These are phyloP conservation scores for Pyrenochaeta sp. DNA, from an alignment of 2,329 filamentous ascomycete species.

Conservation along the genomic window DNA sequence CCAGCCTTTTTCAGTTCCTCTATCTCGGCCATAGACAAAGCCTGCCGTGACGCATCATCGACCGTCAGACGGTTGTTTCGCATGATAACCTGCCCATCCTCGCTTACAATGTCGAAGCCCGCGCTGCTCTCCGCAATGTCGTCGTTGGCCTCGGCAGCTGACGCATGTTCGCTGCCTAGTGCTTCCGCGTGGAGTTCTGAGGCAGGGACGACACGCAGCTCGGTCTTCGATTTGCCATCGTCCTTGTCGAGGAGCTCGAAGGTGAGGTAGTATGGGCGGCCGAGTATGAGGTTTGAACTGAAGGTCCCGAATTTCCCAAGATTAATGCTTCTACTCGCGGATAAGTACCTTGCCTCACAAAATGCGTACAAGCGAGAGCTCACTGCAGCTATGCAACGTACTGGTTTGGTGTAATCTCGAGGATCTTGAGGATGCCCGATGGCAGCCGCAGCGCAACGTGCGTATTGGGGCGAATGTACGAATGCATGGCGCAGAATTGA, in stretches of 20 bases:
- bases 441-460: conserved; percentile 65
- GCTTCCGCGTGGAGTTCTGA: conserved; percentile 83
- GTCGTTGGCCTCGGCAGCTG: conserved; percentile 49
- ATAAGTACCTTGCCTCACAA: conserved; percentile 8
- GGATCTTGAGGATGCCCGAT: conserved; percentile 65
- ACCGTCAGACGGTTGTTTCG: conserved; percentile 71
- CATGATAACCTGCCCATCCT: conserved; percentile 60
- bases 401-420: conserved; percentile 70
- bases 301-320: conserved; percentile 94
- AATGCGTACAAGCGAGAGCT: conserved; percentile 24
- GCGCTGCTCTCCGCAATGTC: conserved; percentile 45
- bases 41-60: conserved; percentile 75
- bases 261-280: conserved; percentile 90
- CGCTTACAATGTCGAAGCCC: conserved; percentile 57
- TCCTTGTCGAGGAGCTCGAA: conserved; percentile 85
- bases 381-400: conserved; percentile 59
- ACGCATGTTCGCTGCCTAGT: conserved; percentile 63
- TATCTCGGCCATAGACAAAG: conserved; percentile 75
- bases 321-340: conserved; percentile 73
- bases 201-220: conserved; percentile 79
- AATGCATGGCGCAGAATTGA: conserved; percentile 50
- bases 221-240: conserved; percentile 68
- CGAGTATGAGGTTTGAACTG: conserved; percentile 85
- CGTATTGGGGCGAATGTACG: conserved; percentile 59
- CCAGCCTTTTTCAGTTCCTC: conserved; percentile 76